These are phyloP conservation scores for Aspergillus niger DNA, from an alignment of 2,329 filamentous ascomycete species.

Conservation along the genomic window DNA sequence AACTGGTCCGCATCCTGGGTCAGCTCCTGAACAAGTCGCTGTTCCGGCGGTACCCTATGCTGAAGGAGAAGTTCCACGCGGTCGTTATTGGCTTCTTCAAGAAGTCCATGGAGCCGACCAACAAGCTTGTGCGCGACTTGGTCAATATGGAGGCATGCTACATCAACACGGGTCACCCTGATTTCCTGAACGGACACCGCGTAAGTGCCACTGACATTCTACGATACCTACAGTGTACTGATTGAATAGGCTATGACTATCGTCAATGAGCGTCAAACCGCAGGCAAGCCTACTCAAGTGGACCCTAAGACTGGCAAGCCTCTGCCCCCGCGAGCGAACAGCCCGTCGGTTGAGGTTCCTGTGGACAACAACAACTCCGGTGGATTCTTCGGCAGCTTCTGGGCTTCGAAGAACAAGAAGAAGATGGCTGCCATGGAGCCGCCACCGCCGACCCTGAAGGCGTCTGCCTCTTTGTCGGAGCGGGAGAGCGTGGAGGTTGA, in stretches of 20 bases:
- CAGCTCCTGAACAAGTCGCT: conserved; percentile 86
- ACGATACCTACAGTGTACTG: conserved; percentile 15
- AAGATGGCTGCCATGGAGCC: conserved; percentile 99
- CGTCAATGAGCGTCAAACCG: conserved; percentile 86
- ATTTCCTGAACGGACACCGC: conserved; percentile 94
- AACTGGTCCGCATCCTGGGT: conserved; percentile 90
- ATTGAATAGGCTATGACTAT: conserved; percentile 81
- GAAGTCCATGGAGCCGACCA: conserved; percentile 96
- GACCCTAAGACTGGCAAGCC: conserved; percentile 99
- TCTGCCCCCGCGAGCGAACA: conserved; percentile 74
- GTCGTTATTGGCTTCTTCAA: conserved; percentile 97
- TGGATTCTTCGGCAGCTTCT: conserved; percentile 98
- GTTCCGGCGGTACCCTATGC: conserved; percentile 86
- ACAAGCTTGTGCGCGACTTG: conserved; percentile 91
- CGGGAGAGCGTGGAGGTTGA: conserved; percentile 95
- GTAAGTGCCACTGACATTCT: conserved; percentile 48
- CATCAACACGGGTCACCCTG: conserved; percentile 96
- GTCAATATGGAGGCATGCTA: conserved; percentile 96
- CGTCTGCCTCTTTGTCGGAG: conserved; percentile 88
- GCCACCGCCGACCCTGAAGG: conserved; percentile 88
- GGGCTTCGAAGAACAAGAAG: conserved; percentile 99
- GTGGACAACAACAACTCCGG: conserved; percentile 59
- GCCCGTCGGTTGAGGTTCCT: conserved; percentile 66
- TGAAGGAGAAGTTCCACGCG: conserved; percentile 95
- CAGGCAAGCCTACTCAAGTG: conserved; percentile 84